A percentile compares a stretch with the other conserved stretches of the same genome.
These are phyloP conservation scores for Phytophthora ramorum DNA, from an alignment of 352 stramenopile species.

Conservation along the genomic window DNA sequence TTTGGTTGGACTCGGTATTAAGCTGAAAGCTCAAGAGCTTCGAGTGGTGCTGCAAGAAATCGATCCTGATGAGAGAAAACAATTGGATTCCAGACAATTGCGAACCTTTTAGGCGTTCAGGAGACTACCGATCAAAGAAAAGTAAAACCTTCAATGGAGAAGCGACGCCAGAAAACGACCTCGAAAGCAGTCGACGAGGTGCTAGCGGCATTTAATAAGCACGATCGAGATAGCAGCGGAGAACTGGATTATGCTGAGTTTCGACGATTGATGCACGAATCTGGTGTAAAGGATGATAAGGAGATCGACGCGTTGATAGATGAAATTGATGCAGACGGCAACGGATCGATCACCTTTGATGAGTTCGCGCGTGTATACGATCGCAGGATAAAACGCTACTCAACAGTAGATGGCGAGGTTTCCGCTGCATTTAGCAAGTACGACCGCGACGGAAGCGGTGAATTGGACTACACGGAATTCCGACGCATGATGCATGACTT, in stretches of 20 bases:
- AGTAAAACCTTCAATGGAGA: conserved; percentile 4
- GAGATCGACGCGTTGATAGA: conserved; percentile 57
- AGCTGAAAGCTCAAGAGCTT: conserved; percentile 54
- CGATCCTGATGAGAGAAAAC: conserved; percentile 52
- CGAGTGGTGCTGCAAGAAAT: conserved; percentile 44
- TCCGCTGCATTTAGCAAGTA: conserved; percentile 47
- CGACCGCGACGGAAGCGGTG: conserved; percentile 48
- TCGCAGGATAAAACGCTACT: conserved; percentile 11
- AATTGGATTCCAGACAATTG: conserved; percentile 60
- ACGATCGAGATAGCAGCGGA: conserved; percentile 48
- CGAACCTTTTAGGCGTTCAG: conserved; percentile 24
- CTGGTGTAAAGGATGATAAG: conserved; percentile 46
- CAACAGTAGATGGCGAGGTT: conserved; percentile 37
- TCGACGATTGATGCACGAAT: conserved; percentile 57
- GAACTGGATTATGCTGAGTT: conserved; percentile 66
- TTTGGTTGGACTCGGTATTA: conserved; percentile 61
- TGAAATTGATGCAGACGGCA: conserved; percentile 48
- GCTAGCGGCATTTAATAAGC: conserved; percentile 42
- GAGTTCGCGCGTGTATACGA: conserved; percentile 55
- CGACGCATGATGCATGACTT: conserved; percentile 59
- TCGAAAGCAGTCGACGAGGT: conserved; percentile 15
- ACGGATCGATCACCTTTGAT: conserved; percentile 45
- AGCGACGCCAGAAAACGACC: conserved; percentile 1
- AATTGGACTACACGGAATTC: conserved; percentile 67
- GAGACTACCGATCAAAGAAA: not conserved